Conservation (phyloP, 306 rosid species). For the Trifolium pratense region DNA sequence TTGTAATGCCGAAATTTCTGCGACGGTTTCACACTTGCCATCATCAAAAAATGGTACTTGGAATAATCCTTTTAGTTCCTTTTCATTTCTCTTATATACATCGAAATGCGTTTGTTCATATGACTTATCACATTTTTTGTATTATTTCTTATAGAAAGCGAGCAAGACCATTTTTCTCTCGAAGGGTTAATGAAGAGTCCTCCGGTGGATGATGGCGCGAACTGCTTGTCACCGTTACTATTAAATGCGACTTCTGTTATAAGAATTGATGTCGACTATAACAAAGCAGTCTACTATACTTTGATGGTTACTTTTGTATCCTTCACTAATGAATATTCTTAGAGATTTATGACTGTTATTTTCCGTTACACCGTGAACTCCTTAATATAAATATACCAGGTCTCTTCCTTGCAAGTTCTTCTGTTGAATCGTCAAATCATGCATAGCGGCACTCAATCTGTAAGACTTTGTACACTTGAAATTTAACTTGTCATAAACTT, state of each 20-base stretch:
- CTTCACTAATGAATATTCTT: slow-evolving; percentile 45
- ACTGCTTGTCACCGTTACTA: slow-evolving; percentile 82
- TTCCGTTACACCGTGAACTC: slow-evolving; percentile 44
- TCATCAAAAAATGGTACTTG: slow-evolving; percentile 77
- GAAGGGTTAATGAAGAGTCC: slow-evolving; percentile 96
- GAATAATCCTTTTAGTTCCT: slow-evolving; percentile 38
- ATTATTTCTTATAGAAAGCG: slow-evolving; percentile 58
- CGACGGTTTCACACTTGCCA: slow-evolving; percentile 69
- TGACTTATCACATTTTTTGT: slow-evolving; percentile 40
- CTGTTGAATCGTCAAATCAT: slow-evolving; percentile 95
- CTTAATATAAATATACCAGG: slow-evolving; percentile 65
- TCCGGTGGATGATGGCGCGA: slow-evolving; percentile 75
- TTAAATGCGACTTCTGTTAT: slow-evolving; percentile 84
- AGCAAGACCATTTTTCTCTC: slow-evolving; percentile 64
- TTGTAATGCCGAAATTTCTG: slow-evolving; percentile 89
- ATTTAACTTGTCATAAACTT: not conserved
- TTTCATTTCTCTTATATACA: not conserved
- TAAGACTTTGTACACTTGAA: slow-evolving; percentile 50
- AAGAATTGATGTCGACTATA: slow-evolving; percentile 80
- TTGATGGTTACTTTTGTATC: slow-evolving; percentile 99
- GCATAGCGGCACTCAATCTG: slow-evolving; percentile 97
- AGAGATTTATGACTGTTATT: slow-evolving; percentile 27
- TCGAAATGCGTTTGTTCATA: not conserved
- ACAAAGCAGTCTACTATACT: slow-evolving; percentile 96
- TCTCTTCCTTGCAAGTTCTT: slow-evolving; percentile 93